Conservation (phyloP, 768 basidiomycete genomes). For the Leccinum longicurvipes region DNA sequence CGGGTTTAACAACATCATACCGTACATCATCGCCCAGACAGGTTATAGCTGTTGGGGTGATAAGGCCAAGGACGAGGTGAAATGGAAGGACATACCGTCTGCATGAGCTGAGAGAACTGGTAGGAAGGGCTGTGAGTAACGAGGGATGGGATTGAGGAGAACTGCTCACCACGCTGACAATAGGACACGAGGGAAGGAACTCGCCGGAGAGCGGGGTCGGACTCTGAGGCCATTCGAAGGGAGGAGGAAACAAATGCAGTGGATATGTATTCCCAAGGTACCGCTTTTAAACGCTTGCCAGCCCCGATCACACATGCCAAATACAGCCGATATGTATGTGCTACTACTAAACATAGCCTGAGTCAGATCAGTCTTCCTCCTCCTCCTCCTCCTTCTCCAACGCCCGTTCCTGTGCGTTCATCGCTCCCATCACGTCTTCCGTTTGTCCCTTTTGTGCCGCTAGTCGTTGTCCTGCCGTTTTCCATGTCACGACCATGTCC, state of each 20-base stretch:
- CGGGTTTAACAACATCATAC: constrained; percentile 65
- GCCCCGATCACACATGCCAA: constrained; percentile 15
- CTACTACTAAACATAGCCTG: too few species aligned
- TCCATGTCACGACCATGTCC: constrained; percentile 7
- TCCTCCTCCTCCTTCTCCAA: constrained; percentile 46
- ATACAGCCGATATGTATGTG: constrained; percentile 2
- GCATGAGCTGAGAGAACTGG: constrained; percentile 59
- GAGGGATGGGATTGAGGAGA: background rate
- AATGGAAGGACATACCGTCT: constrained; percentile 47
- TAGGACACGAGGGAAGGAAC: constrained; percentile 63
- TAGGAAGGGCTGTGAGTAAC: constrained; percentile 10
- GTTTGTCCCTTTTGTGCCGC: constrained; percentile 75
- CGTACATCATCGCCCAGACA: constrained; percentile 60
- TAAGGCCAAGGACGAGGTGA: background rate
- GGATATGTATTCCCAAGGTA: background rate
- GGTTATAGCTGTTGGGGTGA: constrained; percentile 47
- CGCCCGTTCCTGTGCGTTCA: constrained; percentile 69
- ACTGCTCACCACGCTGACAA: constrained; percentile 66
- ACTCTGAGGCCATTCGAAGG: constrained; percentile 33
- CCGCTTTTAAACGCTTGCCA: constrained; percentile 14
- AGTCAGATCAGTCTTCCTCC: constrained; percentile 13
- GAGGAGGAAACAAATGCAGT: background rate
- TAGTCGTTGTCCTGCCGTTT: constrained; percentile 68
- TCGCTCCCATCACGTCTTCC: constrained; percentile 78
- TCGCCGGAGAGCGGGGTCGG: constrained; percentile 35